Evolutionary conservation across 345 rosid genomes (phyloP).

Genomic region (Hypericum androsaemum): DNA sequence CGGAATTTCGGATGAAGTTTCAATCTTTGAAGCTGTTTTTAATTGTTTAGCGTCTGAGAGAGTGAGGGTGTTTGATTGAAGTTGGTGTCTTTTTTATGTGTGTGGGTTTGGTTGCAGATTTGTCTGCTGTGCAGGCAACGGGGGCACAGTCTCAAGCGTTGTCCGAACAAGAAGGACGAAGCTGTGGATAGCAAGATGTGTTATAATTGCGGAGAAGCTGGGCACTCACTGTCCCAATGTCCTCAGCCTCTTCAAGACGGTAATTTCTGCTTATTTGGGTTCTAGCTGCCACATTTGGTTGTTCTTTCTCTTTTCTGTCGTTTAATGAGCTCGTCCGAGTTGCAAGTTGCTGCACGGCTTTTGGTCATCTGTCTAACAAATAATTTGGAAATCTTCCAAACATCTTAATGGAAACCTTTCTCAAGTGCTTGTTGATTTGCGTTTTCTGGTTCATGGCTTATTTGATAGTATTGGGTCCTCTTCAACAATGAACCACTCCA

Average conservation of each 20-base stretch:
- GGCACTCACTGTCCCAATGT: constrained; percentile 79
- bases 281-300: not conserved
- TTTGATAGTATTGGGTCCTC: too few relatives aligned
- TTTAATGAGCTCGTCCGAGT: too few relatives aligned
- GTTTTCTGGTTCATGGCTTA: too few relatives aligned
- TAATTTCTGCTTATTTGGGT: constrained; percentile 13
- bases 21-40: constrained; percentile 1
- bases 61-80: too few relatives aligned
- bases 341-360: too few relatives aligned
- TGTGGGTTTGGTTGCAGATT: constrained; percentile 37
- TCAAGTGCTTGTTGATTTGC: too few relatives aligned
- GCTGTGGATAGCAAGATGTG: constrained; percentile 49
- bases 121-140: constrained; percentile 73
- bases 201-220: constrained; percentile 73
- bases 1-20: not conserved
- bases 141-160: constrained; percentile 82
- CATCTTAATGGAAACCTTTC: too few relatives aligned
- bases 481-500: too few relatives aligned
- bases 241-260: constrained; percentile 72
- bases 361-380: too few relatives aligned
- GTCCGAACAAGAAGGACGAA: constrained; percentile 56
- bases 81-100: not conserved
- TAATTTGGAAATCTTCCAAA: too few relatives aligned
- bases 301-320: not conserved
- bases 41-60: not conserved